phyloP scores from a whole-genome alignment of 1,139 yeast species.

The Pichia sp. region DNA sequence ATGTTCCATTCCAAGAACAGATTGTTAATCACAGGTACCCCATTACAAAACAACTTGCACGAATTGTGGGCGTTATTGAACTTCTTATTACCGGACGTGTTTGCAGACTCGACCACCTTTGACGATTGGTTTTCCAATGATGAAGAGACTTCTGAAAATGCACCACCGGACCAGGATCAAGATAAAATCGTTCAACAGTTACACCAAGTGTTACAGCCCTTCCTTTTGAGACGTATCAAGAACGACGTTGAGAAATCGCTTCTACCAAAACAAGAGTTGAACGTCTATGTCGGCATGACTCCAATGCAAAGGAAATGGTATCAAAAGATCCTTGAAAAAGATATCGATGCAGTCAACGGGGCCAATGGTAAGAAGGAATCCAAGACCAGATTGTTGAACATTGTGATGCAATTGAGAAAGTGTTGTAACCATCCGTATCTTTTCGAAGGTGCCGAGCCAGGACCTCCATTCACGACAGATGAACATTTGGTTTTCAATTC shows the following conservation, averaged over 20 bases:
- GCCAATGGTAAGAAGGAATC: conserved; percentile 74
- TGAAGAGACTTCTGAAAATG: conserved; percentile 30
- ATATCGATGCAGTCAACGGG: conserved; percentile 81
- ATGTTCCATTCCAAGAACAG: conserved; percentile 70
- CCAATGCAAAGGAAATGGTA: conserved; percentile 80
- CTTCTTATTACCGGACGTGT: conserved; percentile 73
- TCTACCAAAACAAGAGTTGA: conserved; percentile 71
- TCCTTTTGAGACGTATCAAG: conserved; percentile 70
- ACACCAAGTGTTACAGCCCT: conserved; percentile 83
- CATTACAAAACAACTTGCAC: conserved; percentile 73
- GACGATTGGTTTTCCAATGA: conserved; percentile 62
- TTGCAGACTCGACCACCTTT: conserved; percentile 70
- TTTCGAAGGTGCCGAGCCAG: conserved; percentile 87
- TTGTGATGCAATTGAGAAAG: conserved; percentile 81
- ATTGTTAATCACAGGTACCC: conserved; percentile 76
- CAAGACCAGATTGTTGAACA: conserved; percentile 70
- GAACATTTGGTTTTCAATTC: conserved; percentile 75
- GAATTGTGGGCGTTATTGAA: conserved; percentile 81
- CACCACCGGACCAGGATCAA: conserved; percentile 19
- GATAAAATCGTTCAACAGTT: conserved; percentile 65
- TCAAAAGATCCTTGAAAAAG: conserved; percentile 71
- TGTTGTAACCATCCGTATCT: conserved; percentile 84
- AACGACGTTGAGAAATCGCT: conserved; percentile 78
- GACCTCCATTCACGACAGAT: conserved; percentile 83
- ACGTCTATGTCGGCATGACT: conserved; percentile 70